A percentile compares a stretch with the other conserved stretches of the same genome.
These are phyloP conservation scores for Haemoproteus tartakovskyi DNA, from an alignment of 169 alveolate species.

Conservation along the genomic window DNA sequence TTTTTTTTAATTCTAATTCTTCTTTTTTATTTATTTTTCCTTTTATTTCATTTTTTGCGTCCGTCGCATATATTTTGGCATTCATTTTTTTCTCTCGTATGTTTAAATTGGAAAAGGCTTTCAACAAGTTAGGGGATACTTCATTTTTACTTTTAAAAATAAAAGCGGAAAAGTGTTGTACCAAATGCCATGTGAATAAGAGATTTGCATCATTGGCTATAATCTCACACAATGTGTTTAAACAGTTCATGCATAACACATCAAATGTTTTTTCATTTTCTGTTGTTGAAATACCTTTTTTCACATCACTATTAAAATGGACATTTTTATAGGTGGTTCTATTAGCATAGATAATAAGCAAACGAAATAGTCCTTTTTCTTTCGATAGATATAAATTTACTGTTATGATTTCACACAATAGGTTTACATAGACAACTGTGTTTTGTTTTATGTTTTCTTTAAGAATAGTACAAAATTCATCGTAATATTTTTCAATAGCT, in stretches of 20 bases:
- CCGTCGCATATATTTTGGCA: conserved; percentile 26
- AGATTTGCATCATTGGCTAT: conserved; percentile 40
- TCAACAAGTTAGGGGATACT: conserved; percentile 19
- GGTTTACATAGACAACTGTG: conserved; percentile 30
- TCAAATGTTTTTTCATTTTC: conserved; percentile 1
- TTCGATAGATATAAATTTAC: conserved; percentile 44
- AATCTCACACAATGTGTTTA: conserved; percentile 22
- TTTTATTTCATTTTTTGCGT: not conserved
- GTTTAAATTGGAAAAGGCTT: conserved; percentile 15
- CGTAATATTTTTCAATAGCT: conserved; percentile 10
- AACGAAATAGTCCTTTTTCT: conserved; percentile 17
- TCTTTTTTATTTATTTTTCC: not conserved
- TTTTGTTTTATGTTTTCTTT: conserved; percentile 21
- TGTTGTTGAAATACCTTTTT: not conserved
- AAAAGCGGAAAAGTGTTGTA: conserved; percentile 14
- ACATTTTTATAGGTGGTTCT: not conserved
- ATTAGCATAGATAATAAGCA: conserved; percentile 23
- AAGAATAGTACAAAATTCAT: conserved; percentile 18
- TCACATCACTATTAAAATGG: not conserved
- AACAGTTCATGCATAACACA: conserved; percentile 24
- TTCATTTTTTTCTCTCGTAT: conserved; percentile 28
- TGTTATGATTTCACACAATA: conserved; percentile 46
- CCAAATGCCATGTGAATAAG: conserved; percentile 6
- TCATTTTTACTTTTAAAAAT: conserved; percentile 20
- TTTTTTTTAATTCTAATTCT: conserved; percentile 3